Conservation (phyloP, 2,329 filamentous ascomycete species). For the Nigrospora sphaerica region DNA sequence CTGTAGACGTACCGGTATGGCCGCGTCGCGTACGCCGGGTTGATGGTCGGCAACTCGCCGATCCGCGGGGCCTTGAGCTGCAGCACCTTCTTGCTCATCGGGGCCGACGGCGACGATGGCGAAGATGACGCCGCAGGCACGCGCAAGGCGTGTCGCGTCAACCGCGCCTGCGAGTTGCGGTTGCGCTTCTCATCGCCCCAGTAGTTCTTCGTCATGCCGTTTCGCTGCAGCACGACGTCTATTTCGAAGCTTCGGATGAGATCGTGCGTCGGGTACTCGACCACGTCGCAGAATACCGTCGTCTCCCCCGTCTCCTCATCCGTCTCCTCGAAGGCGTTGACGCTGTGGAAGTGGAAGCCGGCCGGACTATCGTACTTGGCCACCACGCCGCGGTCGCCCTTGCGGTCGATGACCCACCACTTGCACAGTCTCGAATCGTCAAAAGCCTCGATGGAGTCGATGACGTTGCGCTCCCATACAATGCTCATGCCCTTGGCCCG, state of each 20-base stretch:
- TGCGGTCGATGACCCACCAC: conserved; percentile 73
- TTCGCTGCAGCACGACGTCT: conserved; percentile 52
- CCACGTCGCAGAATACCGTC: conserved; percentile 58
- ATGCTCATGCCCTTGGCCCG: conserved; percentile 51
- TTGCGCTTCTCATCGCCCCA: conserved; percentile 32
- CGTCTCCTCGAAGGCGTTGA: conserved; percentile 68
- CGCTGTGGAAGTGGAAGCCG: conserved; percentile 72
- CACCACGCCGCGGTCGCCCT: conserved; percentile 54
- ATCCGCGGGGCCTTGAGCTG: conserved; percentile 44
- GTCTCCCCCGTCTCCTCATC: conserved; percentile 25
- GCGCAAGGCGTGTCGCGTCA: conserved; percentile 37
- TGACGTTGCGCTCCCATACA: conserved; percentile 57
- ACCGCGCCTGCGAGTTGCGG: conserved; percentile 25
- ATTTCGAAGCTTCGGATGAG: conserved; percentile 64
- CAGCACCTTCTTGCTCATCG: conserved; percentile 25
- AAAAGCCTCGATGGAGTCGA: conserved; percentile 61
- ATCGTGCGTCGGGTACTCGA: conserved; percentile 57
- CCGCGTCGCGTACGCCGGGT: conserved; percentile 44
- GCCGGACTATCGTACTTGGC: conserved; percentile 60
- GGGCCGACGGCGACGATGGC: background rate
- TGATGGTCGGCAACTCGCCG: conserved; percentile 62
- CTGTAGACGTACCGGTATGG: conserved; percentile 56
- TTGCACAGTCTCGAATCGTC: conserved; percentile 46
- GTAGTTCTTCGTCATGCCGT: conserved; percentile 35
- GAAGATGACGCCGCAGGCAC: conserved; percentile 16